Conservation (phyloP, 331 rosid genomes). For the Dryas integrifolia region DNA sequence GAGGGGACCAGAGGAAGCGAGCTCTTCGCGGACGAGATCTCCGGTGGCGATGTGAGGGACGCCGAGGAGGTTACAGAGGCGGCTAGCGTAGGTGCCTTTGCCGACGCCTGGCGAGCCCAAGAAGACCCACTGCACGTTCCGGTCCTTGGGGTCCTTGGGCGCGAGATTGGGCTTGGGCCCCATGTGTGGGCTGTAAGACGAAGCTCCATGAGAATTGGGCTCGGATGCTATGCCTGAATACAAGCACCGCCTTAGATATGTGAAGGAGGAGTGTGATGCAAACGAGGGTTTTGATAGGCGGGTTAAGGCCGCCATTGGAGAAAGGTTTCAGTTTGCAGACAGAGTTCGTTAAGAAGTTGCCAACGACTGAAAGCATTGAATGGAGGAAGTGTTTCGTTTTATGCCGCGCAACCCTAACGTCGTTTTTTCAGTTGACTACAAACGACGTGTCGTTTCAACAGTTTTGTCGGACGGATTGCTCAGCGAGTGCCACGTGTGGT, state of each 20-base stretch:
- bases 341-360: not conserved
- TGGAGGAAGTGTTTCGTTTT: not conserved
- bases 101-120: conserved; percentile 96
- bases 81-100: conserved; percentile 90
- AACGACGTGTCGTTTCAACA: not conserved
- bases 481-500: conserved; percentile 16
- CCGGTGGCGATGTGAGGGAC: conserved; percentile 94
- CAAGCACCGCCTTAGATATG: conserved; percentile 34
- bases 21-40: conserved; percentile 93
- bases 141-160: conserved; percentile 43
- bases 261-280: conserved; percentile 24
- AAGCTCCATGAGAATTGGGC: conserved; percentile 23
- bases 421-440: not conserved
- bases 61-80: conserved; percentile 70
- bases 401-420: conserved; percentile 14
- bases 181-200: conserved; percentile 27
- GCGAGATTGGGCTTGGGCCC: conserved; percentile 24
- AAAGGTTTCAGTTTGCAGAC: not conserved
- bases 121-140: conserved; percentile 86
- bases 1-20: conserved; percentile 66
- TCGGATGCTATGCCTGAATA: conserved; percentile 40
- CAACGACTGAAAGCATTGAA: too few relatives aligned
- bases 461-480: not conserved
- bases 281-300: conserved; percentile 49
- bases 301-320: conserved; percentile 71